Conservation (phyloP, 768 basidiomycete species). For the Trametes cubensis region DNA sequence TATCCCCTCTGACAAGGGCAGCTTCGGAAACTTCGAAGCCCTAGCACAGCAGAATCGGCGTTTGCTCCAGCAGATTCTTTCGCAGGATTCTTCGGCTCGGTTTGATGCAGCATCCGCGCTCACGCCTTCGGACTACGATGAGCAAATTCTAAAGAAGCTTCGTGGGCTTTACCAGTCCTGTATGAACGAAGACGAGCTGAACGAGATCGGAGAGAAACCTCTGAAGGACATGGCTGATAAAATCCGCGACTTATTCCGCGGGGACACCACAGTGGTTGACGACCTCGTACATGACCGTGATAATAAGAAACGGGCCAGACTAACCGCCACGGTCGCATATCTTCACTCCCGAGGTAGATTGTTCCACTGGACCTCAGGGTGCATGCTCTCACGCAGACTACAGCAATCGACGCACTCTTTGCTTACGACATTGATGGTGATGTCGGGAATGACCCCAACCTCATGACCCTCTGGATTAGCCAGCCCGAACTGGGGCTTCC, state of each 20-base stretch:
- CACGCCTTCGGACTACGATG: conserved; percentile 44
- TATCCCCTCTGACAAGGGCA: conserved; percentile 83
- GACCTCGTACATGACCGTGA: conserved; percentile 7
- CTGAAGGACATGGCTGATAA: conserved; percentile 66
- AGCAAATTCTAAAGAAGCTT: conserved; percentile 62
- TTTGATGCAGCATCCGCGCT: conserved; percentile 23
- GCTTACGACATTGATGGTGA: conserved; percentile 89
- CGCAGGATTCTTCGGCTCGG: conserved; percentile 45
- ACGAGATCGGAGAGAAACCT: conserved; percentile 72
- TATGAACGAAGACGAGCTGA: conserved; percentile 74
- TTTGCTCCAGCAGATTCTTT: conserved; percentile 72
- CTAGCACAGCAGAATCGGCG: conserved; percentile 77
- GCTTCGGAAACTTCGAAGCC: conserved; percentile 70
- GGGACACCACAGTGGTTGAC: conserved; percentile 47
- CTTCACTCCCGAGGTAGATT: conserved; percentile 80
- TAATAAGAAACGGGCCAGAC: conserved; percentile 47
- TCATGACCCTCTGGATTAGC: conserved; percentile 83
- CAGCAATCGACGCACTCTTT: conserved; percentile 80
- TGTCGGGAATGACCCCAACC: conserved; percentile 80
- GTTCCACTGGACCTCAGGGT: conserved; percentile 6
- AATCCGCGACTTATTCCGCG: conserved; percentile 61
- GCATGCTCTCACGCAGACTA: background rate
- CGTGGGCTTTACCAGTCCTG: conserved; percentile 80
- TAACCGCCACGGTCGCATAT: conserved; percentile 84
- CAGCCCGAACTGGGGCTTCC: conserved; percentile 84